Conservation (phyloP, 345 rosid species). For the Hibiscus tridactylites region DNA sequence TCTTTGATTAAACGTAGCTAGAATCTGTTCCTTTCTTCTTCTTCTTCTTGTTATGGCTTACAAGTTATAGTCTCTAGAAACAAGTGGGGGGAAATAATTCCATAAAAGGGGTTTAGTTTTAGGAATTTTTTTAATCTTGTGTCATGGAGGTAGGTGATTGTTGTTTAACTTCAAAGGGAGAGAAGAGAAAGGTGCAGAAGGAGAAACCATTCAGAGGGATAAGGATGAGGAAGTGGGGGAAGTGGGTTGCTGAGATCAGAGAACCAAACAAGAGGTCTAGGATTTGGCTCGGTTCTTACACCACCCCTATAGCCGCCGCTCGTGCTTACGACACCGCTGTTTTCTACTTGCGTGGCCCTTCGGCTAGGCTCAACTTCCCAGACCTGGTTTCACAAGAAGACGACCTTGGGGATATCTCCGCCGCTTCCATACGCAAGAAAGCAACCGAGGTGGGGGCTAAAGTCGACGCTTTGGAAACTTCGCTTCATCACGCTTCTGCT, state of each 20-base stretch:
- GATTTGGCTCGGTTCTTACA: constrained; percentile 68
- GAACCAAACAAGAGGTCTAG: constrained; percentile 66
- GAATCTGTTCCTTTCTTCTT: neutral
- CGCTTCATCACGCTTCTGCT: constrained; percentile 10
- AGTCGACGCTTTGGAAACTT: constrained; percentile 40
- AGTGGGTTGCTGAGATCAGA: constrained; percentile 73
- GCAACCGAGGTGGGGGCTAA: constrained; percentile 64
- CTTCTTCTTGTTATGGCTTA: neutral
- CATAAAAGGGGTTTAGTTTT: neutral
- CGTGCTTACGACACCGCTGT: constrained; percentile 67
- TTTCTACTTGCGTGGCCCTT: constrained; percentile 54
- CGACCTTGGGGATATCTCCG: constrained; percentile 30
- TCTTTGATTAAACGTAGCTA: neutral
- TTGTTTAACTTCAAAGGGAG: constrained; percentile 18
- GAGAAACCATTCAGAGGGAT: constrained; percentile 49
- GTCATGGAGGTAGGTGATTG: constrained; percentile 17
- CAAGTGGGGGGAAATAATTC: neutral
- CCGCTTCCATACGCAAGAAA: constrained; percentile 51
- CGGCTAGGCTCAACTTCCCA: constrained; percentile 60
- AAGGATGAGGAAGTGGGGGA: constrained; percentile 73
- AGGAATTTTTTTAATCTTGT: neutral
- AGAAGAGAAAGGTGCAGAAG: constrained; percentile 24
- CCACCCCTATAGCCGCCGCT: constrained; percentile 56
- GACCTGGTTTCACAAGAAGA: constrained; percentile 43
- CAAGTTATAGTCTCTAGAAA: neutral